phyloP scores from a whole-genome alignment of 2,329 filamentous ascomycete species.

The Apiospora malaysiana region DNA sequence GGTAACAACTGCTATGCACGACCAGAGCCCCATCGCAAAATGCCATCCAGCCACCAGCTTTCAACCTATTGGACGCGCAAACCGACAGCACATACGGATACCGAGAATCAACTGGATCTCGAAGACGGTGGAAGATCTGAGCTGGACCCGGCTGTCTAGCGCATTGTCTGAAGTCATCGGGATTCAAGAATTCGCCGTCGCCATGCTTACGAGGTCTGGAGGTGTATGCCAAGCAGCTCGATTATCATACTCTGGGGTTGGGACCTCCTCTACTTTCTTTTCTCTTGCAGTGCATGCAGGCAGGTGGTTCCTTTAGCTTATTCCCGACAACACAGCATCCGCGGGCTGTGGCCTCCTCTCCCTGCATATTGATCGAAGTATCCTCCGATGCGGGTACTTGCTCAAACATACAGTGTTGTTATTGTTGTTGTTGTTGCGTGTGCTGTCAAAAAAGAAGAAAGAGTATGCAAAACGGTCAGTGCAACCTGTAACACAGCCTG shows the following conservation, averaged over 20 bases:
- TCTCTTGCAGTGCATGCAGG: background rate
- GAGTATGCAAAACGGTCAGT: background rate
- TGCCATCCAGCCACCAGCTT: background rate
- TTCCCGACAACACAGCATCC: background rate
- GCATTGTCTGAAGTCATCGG: constrained; percentile 6
- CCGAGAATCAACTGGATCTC: background rate
- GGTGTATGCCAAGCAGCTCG: background rate
- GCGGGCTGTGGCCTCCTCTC: background rate
- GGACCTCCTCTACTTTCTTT: background rate
- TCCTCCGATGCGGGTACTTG: background rate
- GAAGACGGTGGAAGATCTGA: background rate
- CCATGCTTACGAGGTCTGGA: background rate
- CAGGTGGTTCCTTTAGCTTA: background rate
- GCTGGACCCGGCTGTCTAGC: background rate
- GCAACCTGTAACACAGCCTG: constrained; percentile 8
- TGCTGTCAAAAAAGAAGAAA: background rate
- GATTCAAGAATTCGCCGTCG: background rate
- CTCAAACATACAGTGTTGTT: background rate
- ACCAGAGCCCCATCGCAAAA: background rate
- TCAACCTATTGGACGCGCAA: background rate
- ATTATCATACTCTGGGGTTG: background rate
- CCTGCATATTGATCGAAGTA: background rate
- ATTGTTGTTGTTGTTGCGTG: background rate
- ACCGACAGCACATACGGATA: background rate
- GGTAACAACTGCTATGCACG: background rate